Percentiles rank a stretch among this genome's conserved stretches.
phyloP scores from a whole-genome alignment of 371 early-diverging fungal genomes.

The Mortierella sp. region DNA sequence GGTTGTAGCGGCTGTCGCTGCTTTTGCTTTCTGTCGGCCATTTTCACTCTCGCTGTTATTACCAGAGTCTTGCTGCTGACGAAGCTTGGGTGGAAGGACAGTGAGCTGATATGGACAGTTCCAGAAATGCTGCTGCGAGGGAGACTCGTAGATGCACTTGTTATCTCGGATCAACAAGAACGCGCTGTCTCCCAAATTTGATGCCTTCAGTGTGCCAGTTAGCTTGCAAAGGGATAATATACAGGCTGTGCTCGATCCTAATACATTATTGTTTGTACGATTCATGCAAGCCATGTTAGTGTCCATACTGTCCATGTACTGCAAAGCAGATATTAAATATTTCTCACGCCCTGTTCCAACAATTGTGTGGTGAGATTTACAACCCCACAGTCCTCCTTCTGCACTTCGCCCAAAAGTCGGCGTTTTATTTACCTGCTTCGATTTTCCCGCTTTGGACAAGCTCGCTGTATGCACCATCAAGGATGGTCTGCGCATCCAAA shows the following conservation, averaged over 20 bases:
- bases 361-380: neutral
- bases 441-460: slow-evolving; percentile 70
- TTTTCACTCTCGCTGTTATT: neutral
- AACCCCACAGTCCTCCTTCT: neutral
- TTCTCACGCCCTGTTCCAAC: slow-evolving; percentile 1
- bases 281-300: slow-evolving; percentile 3
- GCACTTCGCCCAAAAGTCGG: neutral
- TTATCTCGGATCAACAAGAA: slow-evolving; percentile 73
- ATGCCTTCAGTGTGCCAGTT: slow-evolving; percentile 72
- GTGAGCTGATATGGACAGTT: slow-evolving; percentile 82
- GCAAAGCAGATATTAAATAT: neutral
- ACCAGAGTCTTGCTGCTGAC: neutral
- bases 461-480: slow-evolving; percentile 70
- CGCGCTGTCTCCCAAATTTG: slow-evolving; percentile 77
- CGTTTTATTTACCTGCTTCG: slow-evolving; percentile 60
- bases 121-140: slow-evolving; percentile 78
- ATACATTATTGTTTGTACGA: neutral
- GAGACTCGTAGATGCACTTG: slow-evolving; percentile 72
- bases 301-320: neutral
- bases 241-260: slow-evolving; percentile 78
- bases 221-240: slow-evolving; percentile 72
- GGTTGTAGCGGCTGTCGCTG: neutral
- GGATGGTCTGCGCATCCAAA: slow-evolving; percentile 70
- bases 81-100: slow-evolving; percentile 61
- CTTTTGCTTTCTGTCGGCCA: neutral